These are phyloP conservation scores for Lycium barbarum DNA, from an alignment of 257 asterid species.

Conservation along the genomic window DNA sequence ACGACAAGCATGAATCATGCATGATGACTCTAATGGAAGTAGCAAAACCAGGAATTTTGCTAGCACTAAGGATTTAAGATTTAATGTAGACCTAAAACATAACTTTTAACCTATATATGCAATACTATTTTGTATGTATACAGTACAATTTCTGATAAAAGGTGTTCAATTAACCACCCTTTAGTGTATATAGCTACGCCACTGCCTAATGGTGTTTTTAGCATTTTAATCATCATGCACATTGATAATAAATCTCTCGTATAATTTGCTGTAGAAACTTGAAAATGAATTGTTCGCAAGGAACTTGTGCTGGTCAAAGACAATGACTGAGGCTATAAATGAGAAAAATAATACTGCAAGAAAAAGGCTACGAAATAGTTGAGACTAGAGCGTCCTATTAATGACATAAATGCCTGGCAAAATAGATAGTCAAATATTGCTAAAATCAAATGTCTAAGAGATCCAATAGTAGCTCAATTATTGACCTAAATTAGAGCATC, in stretches of 20 bases:
- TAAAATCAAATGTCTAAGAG: not conserved
- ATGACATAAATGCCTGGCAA: not conserved
- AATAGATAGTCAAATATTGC: conserved; percentile 4
- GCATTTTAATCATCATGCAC: not conserved
- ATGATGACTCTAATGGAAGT: no score
- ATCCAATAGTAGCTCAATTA: conserved; percentile 13
- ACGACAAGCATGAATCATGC: no score
- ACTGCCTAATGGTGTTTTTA: not conserved
- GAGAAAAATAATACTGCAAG: conserved; percentile 5
- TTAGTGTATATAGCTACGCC: no score
- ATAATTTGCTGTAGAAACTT: not conserved
- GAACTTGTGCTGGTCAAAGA: not conserved
- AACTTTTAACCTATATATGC: no score
- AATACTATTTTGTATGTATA: no score
- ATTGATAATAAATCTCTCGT: conserved; percentile 2
- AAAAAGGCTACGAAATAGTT: conserved; percentile 15
- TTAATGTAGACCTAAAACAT: no score
- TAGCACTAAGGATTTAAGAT: no score
- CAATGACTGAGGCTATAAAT: not conserved
- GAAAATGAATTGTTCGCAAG: not conserved
- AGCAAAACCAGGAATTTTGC: no score
- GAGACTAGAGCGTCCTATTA: not conserved
- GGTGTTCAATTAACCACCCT: no score
- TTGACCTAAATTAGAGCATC: conserved; percentile 1
- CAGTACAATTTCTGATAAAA: no score